Conservation (phyloP, 345 rosid genomes). For the Citrus glauca region DNA sequence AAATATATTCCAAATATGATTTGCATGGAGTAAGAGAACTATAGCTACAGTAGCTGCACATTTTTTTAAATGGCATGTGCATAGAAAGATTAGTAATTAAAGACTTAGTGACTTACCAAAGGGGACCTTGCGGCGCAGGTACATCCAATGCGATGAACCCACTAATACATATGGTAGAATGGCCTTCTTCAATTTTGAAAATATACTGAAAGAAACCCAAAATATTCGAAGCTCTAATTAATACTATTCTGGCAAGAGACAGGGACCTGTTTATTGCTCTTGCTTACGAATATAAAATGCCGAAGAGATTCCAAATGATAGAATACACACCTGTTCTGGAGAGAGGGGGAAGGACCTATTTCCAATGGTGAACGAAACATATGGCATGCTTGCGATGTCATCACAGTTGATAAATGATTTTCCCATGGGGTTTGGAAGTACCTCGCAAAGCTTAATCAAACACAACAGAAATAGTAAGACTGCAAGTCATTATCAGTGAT, state of each 20-base stretch:
- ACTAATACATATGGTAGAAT: slow-evolving; percentile 40
- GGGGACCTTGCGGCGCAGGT: slow-evolving; percentile 52
- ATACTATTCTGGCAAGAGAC: background rate
- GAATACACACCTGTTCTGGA: slow-evolving; percentile 39
- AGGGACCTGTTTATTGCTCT: background rate
- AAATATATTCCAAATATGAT: background rate
- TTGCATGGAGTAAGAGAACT: background rate
- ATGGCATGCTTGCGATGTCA: slow-evolving; percentile 32
- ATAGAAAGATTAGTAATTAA: background rate
- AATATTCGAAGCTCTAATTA: background rate
- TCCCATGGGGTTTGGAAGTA: slow-evolving; percentile 43
- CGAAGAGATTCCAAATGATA: background rate
- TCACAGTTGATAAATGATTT: slow-evolving; percentile 46
- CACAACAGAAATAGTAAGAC: background rate
- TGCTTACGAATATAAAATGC: background rate
- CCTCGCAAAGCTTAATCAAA: slow-evolving; percentile 42
- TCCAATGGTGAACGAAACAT: slow-evolving; percentile 48
- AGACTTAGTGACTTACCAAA: slow-evolving; percentile 33
- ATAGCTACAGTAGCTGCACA: background rate
- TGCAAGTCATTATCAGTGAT: background rate
- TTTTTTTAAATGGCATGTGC: background rate
- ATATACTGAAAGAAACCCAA: slow-evolving; percentile 33
- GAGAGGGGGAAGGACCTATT: slow-evolving; percentile 38
- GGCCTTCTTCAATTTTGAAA: slow-evolving; percentile 29
- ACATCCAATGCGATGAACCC: slow-evolving; percentile 45